Evolutionary conservation across 169 alveolate species (phyloP).

Genomic region (Plasmodium vivax): DNA sequence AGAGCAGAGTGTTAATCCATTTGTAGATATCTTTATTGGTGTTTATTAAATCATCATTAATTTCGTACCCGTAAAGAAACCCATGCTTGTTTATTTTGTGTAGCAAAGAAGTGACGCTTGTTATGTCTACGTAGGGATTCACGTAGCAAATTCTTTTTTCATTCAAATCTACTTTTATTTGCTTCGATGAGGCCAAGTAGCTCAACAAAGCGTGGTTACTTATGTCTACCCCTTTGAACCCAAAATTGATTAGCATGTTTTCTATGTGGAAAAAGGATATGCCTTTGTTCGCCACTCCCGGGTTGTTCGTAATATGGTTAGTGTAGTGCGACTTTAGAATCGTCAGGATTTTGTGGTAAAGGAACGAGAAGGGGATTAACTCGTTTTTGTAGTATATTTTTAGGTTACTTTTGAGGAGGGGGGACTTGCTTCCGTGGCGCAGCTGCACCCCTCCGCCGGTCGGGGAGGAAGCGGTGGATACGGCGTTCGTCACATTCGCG

Average conservation of each 20-base stretch:
- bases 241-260: constrained; percentile 67
- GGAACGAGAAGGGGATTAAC: constrained; percentile 49
- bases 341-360: constrained; percentile 67
- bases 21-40: constrained; percentile 65
- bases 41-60: constrained; percentile 73
- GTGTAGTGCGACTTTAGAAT: constrained; percentile 69
- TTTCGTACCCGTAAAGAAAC: constrained; percentile 74
- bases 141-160: constrained; percentile 73
- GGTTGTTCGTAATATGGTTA: constrained; percentile 66
- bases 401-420: constrained; percentile 27
- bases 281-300: constrained; percentile 53
- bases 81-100: constrained; percentile 70
- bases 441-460: background rate
- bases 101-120: constrained; percentile 51
- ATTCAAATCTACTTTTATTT: constrained; percentile 67
- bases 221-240: constrained; percentile 74
- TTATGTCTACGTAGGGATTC: constrained; percentile 57
- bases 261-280: constrained; percentile 70
- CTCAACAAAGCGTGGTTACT: constrained; percentile 44
- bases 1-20: constrained; percentile 75
- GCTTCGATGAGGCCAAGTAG: constrained; percentile 66
- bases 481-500: no score
- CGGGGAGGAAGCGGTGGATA: no score
- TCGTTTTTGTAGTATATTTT: constrained; percentile 69
- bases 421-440: constrained; percentile 19